These are phyloP conservation scores for Rossbeevera mucosa DNA, from an alignment of 768 basidiomycete genomes.

Conservation along the genomic window DNA sequence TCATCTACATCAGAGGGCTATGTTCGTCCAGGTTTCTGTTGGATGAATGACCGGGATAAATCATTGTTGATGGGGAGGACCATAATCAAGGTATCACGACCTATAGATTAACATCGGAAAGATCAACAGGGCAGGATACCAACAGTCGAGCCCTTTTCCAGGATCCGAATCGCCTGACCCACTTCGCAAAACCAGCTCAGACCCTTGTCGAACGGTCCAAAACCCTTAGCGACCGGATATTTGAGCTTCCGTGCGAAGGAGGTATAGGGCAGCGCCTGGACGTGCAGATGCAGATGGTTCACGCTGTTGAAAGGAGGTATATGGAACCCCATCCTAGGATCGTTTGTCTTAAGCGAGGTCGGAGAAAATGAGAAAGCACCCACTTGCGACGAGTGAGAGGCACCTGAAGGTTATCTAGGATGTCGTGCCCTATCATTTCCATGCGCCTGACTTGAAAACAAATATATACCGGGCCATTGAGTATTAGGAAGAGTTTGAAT, in stretches of 20 bases:
- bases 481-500: constrained; percentile 20
- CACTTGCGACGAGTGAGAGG: constrained; percentile 44
- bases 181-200: constrained; percentile 70
- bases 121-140: constrained; percentile 46
- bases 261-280: constrained; percentile 63
- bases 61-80: too few species aligned
- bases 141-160: constrained; percentile 51
- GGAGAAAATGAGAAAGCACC: background rate
- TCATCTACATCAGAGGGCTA: too few species aligned
- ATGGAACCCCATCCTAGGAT: constrained; percentile 69
- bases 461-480: too few species aligned
- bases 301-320: constrained; percentile 76
- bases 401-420: constrained; percentile 48
- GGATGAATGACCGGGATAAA: too few species aligned
- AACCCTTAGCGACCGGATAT: constrained; percentile 45
- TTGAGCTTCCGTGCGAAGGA: constrained; percentile 36
- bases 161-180: constrained; percentile 53
- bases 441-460: constrained; percentile 41
- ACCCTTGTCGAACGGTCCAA: constrained; percentile 50
- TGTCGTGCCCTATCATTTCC: constrained; percentile 45
- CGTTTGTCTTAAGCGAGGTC: background rate
- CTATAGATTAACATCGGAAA: background rate
- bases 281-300: constrained; percentile 70
- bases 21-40: too few species aligned
- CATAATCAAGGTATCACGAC: too few species aligned